Evolutionary conservation across 345 rosid species (phyloP).

Genomic region (Ceriops tagal): DNA sequence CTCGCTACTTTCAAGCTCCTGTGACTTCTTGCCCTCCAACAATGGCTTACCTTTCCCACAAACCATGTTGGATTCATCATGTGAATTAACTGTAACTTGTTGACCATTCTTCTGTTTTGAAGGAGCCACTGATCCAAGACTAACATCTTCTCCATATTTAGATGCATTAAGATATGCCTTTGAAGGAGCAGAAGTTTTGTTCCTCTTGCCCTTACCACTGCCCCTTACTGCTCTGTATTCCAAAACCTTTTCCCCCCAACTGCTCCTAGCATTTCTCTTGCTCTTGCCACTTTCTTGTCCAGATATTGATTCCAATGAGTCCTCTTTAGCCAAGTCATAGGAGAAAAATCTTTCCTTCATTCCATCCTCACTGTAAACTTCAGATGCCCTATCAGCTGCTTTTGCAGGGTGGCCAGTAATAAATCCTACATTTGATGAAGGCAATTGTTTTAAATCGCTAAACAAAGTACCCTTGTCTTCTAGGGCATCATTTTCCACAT

Average conservation of each 20-base stretch:
- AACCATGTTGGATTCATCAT: slow-evolving; percentile 17
- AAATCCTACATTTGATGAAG: slow-evolving; percentile 16
- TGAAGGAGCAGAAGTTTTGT: slow-evolving; percentile 17
- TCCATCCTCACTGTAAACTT: slow-evolving; percentile 22
- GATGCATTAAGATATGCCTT: slow-evolving; percentile 15
- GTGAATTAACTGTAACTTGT: slow-evolving; percentile 18
- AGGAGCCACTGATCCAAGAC: slow-evolving; percentile 1
- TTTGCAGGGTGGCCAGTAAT: slow-evolving; percentile 20
- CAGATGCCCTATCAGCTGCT: slow-evolving; percentile 20
- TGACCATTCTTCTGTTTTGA: slow-evolving; percentile 21
- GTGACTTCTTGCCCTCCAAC: slow-evolving; percentile 36
- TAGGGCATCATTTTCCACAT: slow-evolving; percentile 15
- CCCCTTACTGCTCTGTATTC: slow-evolving; percentile 15
- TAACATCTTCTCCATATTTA: slow-evolving; percentile 19
- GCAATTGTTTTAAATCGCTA: slow-evolving; percentile 15
- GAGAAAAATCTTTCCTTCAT: slow-evolving; percentile 13
- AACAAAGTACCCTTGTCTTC: slow-evolving; percentile 22
- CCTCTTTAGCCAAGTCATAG: slow-evolving; percentile 21
- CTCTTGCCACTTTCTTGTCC: slow-evolving; percentile 24
- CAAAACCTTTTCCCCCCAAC: slow-evolving; percentile 23
- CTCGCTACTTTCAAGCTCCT: slow-evolving; percentile 20
- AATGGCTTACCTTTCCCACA: slow-evolving; percentile 30
- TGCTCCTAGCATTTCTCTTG: slow-evolving; percentile 19
- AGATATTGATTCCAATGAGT: slow-evolving; percentile 29
- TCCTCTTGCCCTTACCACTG: slow-evolving; percentile 12